Base-by-base conservation (phyloP, 768 basidiomycete species). In the Nidularia sp. region DNA sequence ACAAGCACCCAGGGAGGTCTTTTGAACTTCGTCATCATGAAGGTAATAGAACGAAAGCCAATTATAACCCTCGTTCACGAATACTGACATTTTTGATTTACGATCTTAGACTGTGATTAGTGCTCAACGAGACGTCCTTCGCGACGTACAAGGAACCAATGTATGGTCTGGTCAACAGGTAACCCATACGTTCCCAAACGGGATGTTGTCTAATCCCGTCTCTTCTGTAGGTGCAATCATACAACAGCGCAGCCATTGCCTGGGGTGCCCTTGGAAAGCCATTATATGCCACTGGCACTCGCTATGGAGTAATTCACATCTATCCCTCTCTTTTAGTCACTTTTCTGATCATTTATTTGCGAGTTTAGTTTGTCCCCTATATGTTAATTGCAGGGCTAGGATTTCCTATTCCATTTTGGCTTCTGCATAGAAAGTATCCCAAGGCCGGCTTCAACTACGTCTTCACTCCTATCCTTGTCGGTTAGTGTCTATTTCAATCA, bases 91-190 rank as follows among this genome's bases (percentile, higher is more conserved):
- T 5, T 15, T 5, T n/a, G 2, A 35, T 32, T 12, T 44, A 0
- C 47, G 18, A 18, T 18, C 18, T 18, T 18, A 66, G 63, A 57
- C 61, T 2, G 57, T 71, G 29, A 45, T 70, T 43, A 49, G 34
- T n/a, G 34, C 65, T 4, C 69, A 83, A 49, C 68, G 71, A 10
- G 62, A 64, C 3, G 60, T 78, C 35, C 70, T 81, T 10, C 66
- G 65, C 9, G 68, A 68, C 29, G 73, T 78, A 9, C 74, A 79
- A 55, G 78, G 78, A 22, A 68, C 75, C 2, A 78, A 79, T 62
- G 72, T 80, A 42, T 82, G 79, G 79, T 79, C 75, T 34, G 80
- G 80, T 6, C 78, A 79, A 59, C 77, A 80, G 60, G 72, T 67
- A 36, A 34, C 53, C 33, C 46, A 15, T n/a, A 22, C 15, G 8